Percentiles rank a stretch among this genome's conserved stretches.
Evolutionary conservation across 768 basidiomycete species (phyloP).

Genomic region (Auricularia cornea): DNA sequence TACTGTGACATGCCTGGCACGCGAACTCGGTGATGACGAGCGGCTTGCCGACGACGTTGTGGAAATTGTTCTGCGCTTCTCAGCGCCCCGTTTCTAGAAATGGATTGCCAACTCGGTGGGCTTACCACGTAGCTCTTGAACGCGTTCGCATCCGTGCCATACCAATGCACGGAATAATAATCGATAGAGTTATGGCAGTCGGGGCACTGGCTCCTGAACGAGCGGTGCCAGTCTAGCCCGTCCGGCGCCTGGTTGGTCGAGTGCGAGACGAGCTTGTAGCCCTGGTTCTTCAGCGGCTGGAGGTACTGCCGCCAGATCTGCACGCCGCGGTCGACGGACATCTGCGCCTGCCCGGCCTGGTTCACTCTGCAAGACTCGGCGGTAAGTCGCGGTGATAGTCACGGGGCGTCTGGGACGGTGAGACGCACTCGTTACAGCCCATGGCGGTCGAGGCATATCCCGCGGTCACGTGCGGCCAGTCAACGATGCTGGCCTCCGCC

Average conservation of each 20-base stretch:
- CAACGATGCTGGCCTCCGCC: not conserved
- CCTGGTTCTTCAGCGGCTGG: slow-evolving; percentile 43
- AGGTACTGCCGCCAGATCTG: slow-evolving; percentile 55
- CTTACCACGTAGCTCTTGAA: slow-evolving; percentile 42
- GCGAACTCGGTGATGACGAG: slow-evolving; percentile 69
- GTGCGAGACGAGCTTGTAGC: slow-evolving; percentile 56
- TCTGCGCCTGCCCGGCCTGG: slow-evolving; percentile 50
- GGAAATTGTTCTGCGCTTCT: slow-evolving; percentile 24
- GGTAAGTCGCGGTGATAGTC: too few species aligned
- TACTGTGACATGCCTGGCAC: slow-evolving; percentile 34
- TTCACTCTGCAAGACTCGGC: slow-evolving; percentile 36
- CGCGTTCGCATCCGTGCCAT: slow-evolving; percentile 40
- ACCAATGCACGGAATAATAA: slow-evolving; percentile 54
- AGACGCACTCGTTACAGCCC: not conserved
- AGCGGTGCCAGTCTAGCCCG: slow-evolving; percentile 56
- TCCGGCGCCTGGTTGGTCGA: slow-evolving; percentile 54
- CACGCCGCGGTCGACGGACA: slow-evolving; percentile 43
- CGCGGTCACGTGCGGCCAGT: not conserved
- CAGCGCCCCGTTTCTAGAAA: too few species aligned
- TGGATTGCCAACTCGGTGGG: too few species aligned
- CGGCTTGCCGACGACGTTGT: slow-evolving; percentile 33
- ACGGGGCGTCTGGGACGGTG: too few species aligned
- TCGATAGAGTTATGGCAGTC: slow-evolving; percentile 11
- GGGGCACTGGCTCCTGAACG: slow-evolving; percentile 46
- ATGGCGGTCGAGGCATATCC: not conserved